A percentile compares a stretch with the other conserved stretches of the same genome.
Evolutionary conservation across 805 yeast genomes (phyloP).

Genomic region (Metschnikowia baotianmanensis): DNA sequence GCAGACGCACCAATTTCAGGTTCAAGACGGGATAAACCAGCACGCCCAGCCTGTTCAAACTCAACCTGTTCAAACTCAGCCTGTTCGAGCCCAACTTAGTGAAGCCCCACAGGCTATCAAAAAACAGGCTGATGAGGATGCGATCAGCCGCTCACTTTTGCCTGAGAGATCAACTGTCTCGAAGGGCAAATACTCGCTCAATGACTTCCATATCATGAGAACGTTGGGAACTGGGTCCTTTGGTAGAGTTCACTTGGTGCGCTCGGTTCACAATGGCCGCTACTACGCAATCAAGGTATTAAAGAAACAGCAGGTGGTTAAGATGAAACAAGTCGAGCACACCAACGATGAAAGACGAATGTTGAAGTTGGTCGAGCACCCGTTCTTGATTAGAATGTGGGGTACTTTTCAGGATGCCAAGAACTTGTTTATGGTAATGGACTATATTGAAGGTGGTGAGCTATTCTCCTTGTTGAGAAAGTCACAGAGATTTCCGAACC

Average conservation of each 20-base stretch:
- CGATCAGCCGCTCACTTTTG: constrained; percentile 19
- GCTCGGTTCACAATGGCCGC: constrained; percentile 57
- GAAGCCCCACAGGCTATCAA: constrained; percentile 1
- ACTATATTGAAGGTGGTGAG: constrained; percentile 64
- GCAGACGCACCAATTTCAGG: constrained; percentile 4
- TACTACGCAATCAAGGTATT: constrained; percentile 60
- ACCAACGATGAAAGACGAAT: constrained; percentile 62
- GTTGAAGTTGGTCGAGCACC: constrained; percentile 57
- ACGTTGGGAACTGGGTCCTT: constrained; percentile 63
- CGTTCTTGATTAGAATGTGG: constrained; percentile 62
- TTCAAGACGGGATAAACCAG: constrained; percentile 1
- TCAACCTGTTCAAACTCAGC: no score
- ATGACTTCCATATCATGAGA: constrained; percentile 54
- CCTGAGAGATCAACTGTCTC: constrained; percentile 29
- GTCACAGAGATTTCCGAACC: constrained; percentile 59
- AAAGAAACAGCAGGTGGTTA: constrained; percentile 55
- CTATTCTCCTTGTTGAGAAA: constrained; percentile 54
- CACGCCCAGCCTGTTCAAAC: constrained; percentile 2
- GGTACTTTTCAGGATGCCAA: constrained; percentile 62
- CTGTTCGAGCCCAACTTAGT: no score
- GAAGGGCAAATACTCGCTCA: constrained; percentile 55
- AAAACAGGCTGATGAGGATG: constrained; percentile 15
- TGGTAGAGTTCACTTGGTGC: constrained; percentile 57
- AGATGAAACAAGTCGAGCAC: constrained; percentile 63
- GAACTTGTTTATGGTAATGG: constrained; percentile 62